Conservation (phyloP, 1,284 basidiomycete species). For the Ceratobasidium sp. region DNA sequence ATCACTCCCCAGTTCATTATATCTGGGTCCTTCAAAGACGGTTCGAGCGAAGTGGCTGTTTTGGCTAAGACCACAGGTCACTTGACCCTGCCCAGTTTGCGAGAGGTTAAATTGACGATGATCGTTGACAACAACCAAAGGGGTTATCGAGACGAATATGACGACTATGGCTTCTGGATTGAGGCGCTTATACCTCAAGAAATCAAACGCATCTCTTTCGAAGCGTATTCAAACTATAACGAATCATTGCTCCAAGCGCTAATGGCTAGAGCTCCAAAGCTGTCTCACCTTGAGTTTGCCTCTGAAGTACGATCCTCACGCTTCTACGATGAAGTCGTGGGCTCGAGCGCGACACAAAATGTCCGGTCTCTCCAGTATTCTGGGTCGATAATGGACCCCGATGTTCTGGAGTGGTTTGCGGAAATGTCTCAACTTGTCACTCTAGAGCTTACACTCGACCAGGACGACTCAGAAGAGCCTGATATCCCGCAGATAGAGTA, state of each 20-base stretch:
- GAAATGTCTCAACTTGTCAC: not conserved
- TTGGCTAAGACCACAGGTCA: not conserved
- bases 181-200: not conserved
- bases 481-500: not conserved
- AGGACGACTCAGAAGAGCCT: not conserved
- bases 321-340: not conserved
- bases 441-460: not conserved
- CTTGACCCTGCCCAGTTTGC: not conserved
- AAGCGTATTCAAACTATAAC: conserved; percentile 3
- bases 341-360: not conserved
- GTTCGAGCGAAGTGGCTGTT: not conserved
- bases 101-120: not conserved
- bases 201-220: not conserved
- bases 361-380: not conserved
- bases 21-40: not conserved
- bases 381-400: not conserved
- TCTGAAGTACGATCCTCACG: conserved; percentile 5
- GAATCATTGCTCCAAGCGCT: not conserved
- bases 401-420: not conserved
- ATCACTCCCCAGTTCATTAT: not conserved
- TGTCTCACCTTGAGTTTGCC: not conserved
- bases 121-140: not conserved
- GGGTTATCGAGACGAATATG: conserved; percentile 3
- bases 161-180: conserved; percentile 3
- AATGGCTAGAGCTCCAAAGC: not conserved